Evolutionary conservation across 768 basidiomycete species (phyloP).

Genomic region (Boletus sp.): DNA sequence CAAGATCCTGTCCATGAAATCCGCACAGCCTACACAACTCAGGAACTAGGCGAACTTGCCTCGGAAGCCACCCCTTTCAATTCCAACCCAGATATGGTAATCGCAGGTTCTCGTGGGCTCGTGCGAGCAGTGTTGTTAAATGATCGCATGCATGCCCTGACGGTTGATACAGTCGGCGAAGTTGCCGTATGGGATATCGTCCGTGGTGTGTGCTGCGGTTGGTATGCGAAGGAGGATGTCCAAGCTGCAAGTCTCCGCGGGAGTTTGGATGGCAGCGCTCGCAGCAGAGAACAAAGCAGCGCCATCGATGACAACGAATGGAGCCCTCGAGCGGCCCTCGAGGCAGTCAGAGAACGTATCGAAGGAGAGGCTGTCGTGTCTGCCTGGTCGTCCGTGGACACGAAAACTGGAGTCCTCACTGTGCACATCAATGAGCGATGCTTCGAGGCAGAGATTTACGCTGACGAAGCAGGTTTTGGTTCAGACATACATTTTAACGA

Average conservation of each 20-base stretch:
- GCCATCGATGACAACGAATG: constrained; percentile 42
- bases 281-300: constrained; percentile 32
- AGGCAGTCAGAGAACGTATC: constrained; percentile 84
- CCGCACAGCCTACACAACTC: constrained; percentile 51
- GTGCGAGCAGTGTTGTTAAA: constrained; percentile 81
- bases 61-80: constrained; percentile 65
- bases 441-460: constrained; percentile 94
- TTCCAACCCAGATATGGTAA: constrained; percentile 60
- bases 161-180: constrained; percentile 84
- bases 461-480: constrained; percentile 80
- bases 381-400: constrained; percentile 86
- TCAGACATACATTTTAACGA: constrained; percentile 62
- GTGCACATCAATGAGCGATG: constrained; percentile 84
- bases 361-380: constrained; percentile 89
- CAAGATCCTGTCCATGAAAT: constrained; percentile 36
- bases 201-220: constrained; percentile 69
- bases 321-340: constrained; percentile 80
- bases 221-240: constrained; percentile 64
- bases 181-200: constrained; percentile 94
- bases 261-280: constrained; percentile 40
- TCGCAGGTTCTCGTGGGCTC: constrained; percentile 75
- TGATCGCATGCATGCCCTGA: constrained; percentile 86
- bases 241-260: constrained; percentile 50
- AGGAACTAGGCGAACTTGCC: constrained; percentile 76
- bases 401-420: constrained; percentile 82